Base-by-base conservation (phyloP, 2,329 filamentous ascomycete species). In the Amauroascus verrucosus region DNA sequence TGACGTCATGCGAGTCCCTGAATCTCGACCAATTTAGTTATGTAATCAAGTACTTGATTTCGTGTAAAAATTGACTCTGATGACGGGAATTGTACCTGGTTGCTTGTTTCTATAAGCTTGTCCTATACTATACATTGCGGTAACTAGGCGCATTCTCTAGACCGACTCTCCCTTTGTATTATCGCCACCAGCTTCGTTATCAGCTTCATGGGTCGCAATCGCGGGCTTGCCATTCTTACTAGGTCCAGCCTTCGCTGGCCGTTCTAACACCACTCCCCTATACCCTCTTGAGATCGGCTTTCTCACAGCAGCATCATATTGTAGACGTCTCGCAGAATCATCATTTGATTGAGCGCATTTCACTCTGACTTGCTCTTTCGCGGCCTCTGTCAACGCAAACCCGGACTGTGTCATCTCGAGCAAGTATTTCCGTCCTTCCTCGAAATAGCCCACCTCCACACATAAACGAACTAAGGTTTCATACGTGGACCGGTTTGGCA, bases 381-480 rank as follows among this genome's bases (percentile, higher is more conserved):
- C 59, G 13, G 59, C 58, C 18, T 58, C 57, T n/a, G 59, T 61
- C 43, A 68, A 54, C 2, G 47, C 44, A 44, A 62, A 63, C 3
- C 62, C 63, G 13, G 65, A 64, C 35, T 63, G 62, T 6, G 62
- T 54, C 53, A 72, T 59, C 51, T 72, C 70, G 40, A 65, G 56
- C 47, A 70, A 60, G 56, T 72, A 72, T 58, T 65, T 65, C 55
- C 64, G 66, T 1, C 64, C 69, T 4, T 68, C 68, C 48, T 62
- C 58, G 56, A 64, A 70, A 43, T 67, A 69, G 5, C 59, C 61
- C 7, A 61, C 57, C 6, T 70, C 65, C 3, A 79, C 59, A 60
- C 81, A 85, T 41, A 81, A 72, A 11, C 81, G 64, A 14, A 85
- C 76, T 9, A 85, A 68, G 3, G 77, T 72, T 59, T 85, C 81